A percentile compares a stretch with the other conserved stretches of the same genome.
Conservation (phyloP, 2,329 filamentous ascomycete genomes). For the Epichloe sp. region DNA sequence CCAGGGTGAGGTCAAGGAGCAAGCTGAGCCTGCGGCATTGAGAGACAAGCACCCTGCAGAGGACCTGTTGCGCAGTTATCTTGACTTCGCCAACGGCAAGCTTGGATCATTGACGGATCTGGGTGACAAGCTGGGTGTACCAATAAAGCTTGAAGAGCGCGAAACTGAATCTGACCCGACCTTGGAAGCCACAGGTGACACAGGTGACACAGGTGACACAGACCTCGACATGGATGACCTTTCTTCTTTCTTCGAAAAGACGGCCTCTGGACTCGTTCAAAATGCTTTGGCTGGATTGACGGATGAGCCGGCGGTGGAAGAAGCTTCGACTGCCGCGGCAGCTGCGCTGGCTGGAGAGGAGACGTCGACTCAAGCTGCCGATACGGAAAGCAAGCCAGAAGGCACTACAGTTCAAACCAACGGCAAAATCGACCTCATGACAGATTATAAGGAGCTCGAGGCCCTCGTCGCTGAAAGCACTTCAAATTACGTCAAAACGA, state of each 20-base stretch:
- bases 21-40: constrained; percentile 15
- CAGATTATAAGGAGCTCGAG: constrained; percentile 29
- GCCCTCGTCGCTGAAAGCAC: constrained; percentile 31
- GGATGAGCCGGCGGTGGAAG: constrained; percentile 12
- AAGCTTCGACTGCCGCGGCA: constrained; percentile 4
- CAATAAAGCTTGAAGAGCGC: constrained; percentile 18
- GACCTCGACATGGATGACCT: constrained; percentile 27
- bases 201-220: constrained; percentile 17
- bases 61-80: constrained; percentile 23
- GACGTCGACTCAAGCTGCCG: constrained; percentile 10
- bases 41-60: constrained; percentile 27
- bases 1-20: constrained; percentile 15
- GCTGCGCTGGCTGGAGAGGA: constrained; percentile 12
- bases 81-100: constrained; percentile 19
- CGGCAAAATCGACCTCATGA: constrained; percentile 20
- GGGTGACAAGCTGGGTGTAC: constrained; percentile 22
- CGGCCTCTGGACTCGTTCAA: constrained; percentile 27
- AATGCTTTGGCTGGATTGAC: constrained; percentile 25
- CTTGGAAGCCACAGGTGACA: constrained; percentile 14
- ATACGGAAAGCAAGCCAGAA: constrained; percentile 14
- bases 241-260: constrained; percentile 30
- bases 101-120: constrained; percentile 21
- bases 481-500: constrained; percentile 31
- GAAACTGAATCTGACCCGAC: constrained; percentile 15
- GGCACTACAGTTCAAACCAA: constrained; percentile 14